Base-by-base conservation (phyloP, 768 basidiomycete species). In the Boletus reticulatus region DNA sequence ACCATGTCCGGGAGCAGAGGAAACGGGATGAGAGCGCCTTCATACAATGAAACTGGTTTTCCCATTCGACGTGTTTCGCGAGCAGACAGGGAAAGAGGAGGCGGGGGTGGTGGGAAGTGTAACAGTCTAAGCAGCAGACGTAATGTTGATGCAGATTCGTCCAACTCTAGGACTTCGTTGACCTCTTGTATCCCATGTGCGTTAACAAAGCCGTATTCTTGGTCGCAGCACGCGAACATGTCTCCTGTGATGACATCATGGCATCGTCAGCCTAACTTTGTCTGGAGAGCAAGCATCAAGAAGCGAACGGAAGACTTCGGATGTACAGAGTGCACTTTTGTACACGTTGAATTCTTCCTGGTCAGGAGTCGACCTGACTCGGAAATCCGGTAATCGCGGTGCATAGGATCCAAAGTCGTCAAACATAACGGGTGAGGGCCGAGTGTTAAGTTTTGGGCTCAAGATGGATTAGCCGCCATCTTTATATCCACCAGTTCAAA, bases 141-240 rank as follows among this genome's bases (percentile, higher is more conserved):
- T 12, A 89, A 67, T 24, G 74, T 69, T 19, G 73, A 69, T 19
- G 79, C 74, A 13, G 77, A 67, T 66, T 89, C 88, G 50, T 81
- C 74, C 24, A 89, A 66, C 56, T 84, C 81, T 14, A 88, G 69
- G n/a, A 63, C 64, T 50, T 76, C 51, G 13, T 70, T 64, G 42
- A 39, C 17, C 36, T 70, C 71, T 45, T 70, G 61, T 17, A 50
- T 36, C 48, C 52, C 60, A n/a, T 52, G 57, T 48, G 52, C 36
- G 27, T 45, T 20, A 1, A 59, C 46, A 29, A 61, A 46, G 47
- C 39, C 31, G 48, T 57, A 50, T n/a, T 58, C 62, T 22, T 62
- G 68, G 37, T 82, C 78, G 57, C 85, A 87, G 57, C 79, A 79
- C 24, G 75, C 70, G 66, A 89, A 88, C 88, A 89, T 89, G 64